These are phyloP conservation scores for Heliocybe sulcata DNA, from an alignment of 1,284 basidiomycete species.

Conservation along the genomic window DNA sequence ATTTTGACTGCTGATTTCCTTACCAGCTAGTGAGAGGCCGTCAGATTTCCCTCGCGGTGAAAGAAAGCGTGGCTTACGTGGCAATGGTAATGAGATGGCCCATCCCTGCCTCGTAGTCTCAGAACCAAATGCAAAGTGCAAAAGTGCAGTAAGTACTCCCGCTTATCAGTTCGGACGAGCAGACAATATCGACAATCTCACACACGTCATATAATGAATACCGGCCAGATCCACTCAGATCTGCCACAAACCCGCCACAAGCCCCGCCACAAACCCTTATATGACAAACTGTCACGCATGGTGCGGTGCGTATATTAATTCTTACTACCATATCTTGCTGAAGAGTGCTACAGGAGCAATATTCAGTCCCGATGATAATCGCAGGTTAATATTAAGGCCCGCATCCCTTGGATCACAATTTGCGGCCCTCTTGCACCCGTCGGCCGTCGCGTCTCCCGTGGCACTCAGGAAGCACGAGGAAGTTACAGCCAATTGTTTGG, in stretches of 20 bases:
- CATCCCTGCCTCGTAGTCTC: conserved; percentile 36
- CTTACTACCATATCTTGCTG: neutral
- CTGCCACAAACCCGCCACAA: too few species aligned
- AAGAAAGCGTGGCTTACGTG: too few species aligned
- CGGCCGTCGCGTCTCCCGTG: conserved; percentile 90
- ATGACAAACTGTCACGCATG: conserved; percentile 93
- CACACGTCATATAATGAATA: too few species aligned
- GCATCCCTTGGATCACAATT: conserved; percentile 75
- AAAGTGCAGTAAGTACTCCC: too few species aligned
- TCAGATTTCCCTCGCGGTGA: too few species aligned
- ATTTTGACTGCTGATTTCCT: neutral
- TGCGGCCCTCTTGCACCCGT: conserved; percentile 93
- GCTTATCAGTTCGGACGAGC: too few species aligned
- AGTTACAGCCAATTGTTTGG: conserved; percentile 55
- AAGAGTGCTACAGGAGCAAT: conserved; percentile 78
- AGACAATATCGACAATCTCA: too few species aligned
- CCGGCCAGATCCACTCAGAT: too few species aligned
- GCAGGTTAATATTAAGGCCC: conserved; percentile 37
- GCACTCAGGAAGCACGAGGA: conserved; percentile 96
- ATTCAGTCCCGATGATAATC: conserved; percentile 96
- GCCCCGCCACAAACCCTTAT: too few species aligned
- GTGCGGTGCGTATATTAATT: conserved; percentile 59
- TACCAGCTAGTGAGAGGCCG: neutral
- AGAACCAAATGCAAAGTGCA: too few species aligned
- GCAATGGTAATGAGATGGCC: conserved; percentile 75